Evolutionary conservation across 495 filamentous ascomycete species (phyloP), one percentile per base, ranked within the genome.

Genomic region (Melanomma pulvis-pyrius): DNA sequence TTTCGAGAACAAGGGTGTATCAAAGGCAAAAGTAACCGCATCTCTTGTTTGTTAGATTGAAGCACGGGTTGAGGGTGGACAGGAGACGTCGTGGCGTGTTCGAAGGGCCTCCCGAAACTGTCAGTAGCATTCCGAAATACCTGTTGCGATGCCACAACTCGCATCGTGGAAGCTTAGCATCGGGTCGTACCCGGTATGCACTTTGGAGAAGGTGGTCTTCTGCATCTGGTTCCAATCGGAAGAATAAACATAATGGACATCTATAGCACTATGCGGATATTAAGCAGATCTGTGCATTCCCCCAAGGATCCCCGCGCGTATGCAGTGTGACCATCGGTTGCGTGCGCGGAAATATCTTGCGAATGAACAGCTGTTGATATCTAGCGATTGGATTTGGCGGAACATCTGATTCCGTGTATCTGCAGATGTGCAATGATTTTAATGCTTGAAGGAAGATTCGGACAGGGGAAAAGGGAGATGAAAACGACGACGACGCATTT

Each of bases 191-290:
- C 30, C 12, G 9, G 39, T 44, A 29, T 8, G 48, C 7, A 26
- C 26, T 51, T 51, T 51, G 7, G 19, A 51, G 26, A 51, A 51
- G 6, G 51, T 29, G 4, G 26, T 21, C 29, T 54, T 54, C 51
- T 11, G 28, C 5, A 13, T 54, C 9, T 24, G 12, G 15, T 54
- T 7, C 17, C 21, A 11, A 17, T 29, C 39, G 39, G 39, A 44
- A 44, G 39, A 44, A 44, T 44, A 44, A 26, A 26, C 6, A 54
- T 8, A 32, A 54, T 17, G 51, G 9, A 30, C 51, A 13, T 11
- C 17, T 54, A 54, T 54, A 32, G 30, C 51, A 54, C 25, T 54
- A 54, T 54, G 21, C 22, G 26, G 24, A 54, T 54, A 54, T 54
- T 54, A 32, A 29, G 51, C 28, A 32, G 51, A 54, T 54, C 26